A percentile compares a stretch with the other conserved stretches of the same genome.
phyloP scores from a whole-genome alignment of 192 early-diverging fungal species.

The Gaertneriomyces sp. region DNA sequence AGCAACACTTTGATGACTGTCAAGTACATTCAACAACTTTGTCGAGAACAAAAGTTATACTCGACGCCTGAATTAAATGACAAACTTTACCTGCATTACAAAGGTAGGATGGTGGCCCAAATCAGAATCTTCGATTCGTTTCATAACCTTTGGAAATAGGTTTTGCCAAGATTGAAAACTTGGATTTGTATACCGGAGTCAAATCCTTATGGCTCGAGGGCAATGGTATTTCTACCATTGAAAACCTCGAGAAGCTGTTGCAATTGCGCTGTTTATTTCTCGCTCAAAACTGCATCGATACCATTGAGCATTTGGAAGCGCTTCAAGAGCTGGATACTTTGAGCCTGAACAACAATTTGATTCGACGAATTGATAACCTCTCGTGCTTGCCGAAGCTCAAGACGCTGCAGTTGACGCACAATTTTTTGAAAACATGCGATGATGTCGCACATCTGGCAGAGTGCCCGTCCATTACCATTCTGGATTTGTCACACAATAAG shows the following conservation, averaged over 20 bases:
- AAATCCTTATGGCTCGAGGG: constrained; percentile 60
- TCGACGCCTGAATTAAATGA: constrained; percentile 59
- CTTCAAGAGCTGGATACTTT: constrained; percentile 50
- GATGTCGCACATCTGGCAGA: constrained; percentile 38
- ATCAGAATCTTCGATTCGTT: neutral
- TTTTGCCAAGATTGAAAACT: constrained; percentile 57
- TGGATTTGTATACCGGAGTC: constrained; percentile 52
- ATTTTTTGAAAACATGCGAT: constrained; percentile 45
- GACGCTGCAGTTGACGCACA: constrained; percentile 52
- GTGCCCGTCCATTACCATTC: constrained; percentile 39
- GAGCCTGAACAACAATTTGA: constrained; percentile 54
- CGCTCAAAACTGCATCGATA: constrained; percentile 57
- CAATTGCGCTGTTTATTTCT: constrained; percentile 54
- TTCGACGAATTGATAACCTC: constrained; percentile 42
- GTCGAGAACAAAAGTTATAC: constrained; percentile 58
- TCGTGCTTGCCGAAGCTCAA: constrained; percentile 31
- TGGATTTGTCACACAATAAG: constrained; percentile 55
- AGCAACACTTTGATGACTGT: constrained; percentile 58
- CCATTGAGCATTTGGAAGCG: constrained; percentile 40
- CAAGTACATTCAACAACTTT: constrained; percentile 54
- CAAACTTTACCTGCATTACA: constrained; percentile 60
- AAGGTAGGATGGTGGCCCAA: constrained; percentile 37
- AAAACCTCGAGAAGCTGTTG: constrained; percentile 34
- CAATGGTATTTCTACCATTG: constrained; percentile 52
- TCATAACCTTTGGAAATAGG: constrained; percentile 33